Percentiles rank a stretch among this genome's conserved stretches.
Evolutionary conservation across 2,329 filamentous ascomycete genomes (phyloP).

Genomic region (Paramyrothecium sp.): DNA sequence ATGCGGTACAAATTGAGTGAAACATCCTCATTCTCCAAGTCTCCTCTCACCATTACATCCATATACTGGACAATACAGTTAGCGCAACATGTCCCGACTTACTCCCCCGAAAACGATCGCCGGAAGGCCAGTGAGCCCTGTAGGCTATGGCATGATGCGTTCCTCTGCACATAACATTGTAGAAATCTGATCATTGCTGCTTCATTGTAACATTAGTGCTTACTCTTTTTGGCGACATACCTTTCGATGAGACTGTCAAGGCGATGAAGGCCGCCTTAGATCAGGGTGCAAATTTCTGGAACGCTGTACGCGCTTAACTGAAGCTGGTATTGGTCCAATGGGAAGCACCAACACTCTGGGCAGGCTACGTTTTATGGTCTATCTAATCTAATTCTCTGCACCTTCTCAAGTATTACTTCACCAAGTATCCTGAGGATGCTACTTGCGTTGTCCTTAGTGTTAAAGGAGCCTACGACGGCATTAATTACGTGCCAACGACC

Average conservation of each 20-base stretch:
- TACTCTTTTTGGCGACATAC: neutral
- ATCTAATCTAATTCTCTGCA: constrained; percentile 49
- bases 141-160: neutral
- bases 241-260: constrained; percentile 1
- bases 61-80: too few species aligned
- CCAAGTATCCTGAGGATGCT: constrained; percentile 52
- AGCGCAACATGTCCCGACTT: too few species aligned
- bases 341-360: neutral
- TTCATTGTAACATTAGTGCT: neutral
- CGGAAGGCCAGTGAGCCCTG: neutral
- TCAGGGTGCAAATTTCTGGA: constrained; percentile 12
- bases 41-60: too few species aligned
- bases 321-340: too few species aligned
- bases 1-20: too few species aligned
- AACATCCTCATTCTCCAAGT: too few species aligned
- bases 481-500: constrained; percentile 43
- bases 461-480: constrained; percentile 34
- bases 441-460: constrained; percentile 53
- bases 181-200: neutral
- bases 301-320: neutral
- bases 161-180: neutral
- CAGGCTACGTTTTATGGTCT: constrained; percentile 38
- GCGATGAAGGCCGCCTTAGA: constrained; percentile 12
- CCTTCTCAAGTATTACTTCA: constrained; percentile 53
- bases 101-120: neutral